phyloP scores from a whole-genome alignment of 495 filamentous ascomycete genomes.

The Margaritispora aquatica region DNA sequence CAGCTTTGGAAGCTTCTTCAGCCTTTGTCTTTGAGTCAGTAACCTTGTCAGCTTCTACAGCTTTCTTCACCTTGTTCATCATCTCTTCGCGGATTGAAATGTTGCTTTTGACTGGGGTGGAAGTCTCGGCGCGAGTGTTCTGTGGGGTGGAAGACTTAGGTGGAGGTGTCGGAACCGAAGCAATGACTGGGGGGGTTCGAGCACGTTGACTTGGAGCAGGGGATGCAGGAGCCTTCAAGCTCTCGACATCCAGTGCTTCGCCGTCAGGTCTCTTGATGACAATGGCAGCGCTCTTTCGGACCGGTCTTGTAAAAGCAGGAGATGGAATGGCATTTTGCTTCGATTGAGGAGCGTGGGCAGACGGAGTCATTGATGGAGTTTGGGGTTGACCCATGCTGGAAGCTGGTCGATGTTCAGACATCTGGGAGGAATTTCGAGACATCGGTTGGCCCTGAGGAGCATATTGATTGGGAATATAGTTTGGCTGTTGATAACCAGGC shows the following conservation, averaged over 20 bases:
- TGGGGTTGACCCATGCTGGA: conserved; percentile 70
- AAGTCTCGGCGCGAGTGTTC: conserved; percentile 42
- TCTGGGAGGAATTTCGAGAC: conserved; percentile 78
- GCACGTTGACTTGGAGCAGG: conserved; percentile 38
- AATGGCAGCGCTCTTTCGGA: conserved; percentile 61
- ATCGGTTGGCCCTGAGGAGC: conserved; percentile 55
- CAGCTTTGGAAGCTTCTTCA: conserved; percentile 20
- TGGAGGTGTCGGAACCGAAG: conserved; percentile 46
- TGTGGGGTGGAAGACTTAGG: conserved; percentile 37
- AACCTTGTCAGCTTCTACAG: conserved; percentile 29
- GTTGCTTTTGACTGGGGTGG: conserved; percentile 32
- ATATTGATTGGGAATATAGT: conserved; percentile 44
- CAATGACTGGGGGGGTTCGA: conserved; percentile 44
- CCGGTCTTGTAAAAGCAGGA: conserved; percentile 49
- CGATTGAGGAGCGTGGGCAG: conserved; percentile 46
- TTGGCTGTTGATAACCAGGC: conserved; percentile 39
- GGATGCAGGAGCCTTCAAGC: conserved; percentile 37
- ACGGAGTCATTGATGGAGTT: conserved; percentile 35
- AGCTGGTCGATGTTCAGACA: conserved; percentile 66
- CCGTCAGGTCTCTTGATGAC: conserved; percentile 75
- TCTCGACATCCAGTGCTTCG: conserved; percentile 42
- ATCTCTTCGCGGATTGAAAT: conserved; percentile 47
- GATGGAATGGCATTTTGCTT: conserved; percentile 55
- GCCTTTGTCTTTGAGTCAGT: conserved; percentile 27
- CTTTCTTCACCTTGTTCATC: conserved; percentile 41